These are phyloP conservation scores for Aspergillus sojae DNA, from an alignment of 2,329 filamentous ascomycete genomes.

Conservation along the genomic window DNA sequence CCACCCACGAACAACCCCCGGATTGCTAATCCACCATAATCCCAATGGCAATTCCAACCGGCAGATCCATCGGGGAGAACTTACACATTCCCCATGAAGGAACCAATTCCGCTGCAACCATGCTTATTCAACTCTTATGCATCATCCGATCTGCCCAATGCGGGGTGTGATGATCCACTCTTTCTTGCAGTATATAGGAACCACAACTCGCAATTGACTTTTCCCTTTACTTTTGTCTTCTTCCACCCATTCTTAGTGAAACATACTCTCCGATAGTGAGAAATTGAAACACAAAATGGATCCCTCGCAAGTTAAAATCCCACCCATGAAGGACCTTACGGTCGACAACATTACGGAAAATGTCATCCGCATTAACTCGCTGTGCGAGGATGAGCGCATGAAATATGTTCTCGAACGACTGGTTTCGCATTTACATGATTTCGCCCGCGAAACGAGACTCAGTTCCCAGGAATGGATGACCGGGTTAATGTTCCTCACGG, in stretches of 20 bases:
- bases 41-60: background rate
- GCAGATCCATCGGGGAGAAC: background rate
- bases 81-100: background rate
- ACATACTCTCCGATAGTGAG: background rate
- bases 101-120: background rate
- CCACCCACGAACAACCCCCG: background rate
- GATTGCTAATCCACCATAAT: background rate
- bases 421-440: constrained; percentile 79
- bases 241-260: background rate
- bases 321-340: constrained; percentile 67
- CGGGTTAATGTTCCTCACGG: constrained; percentile 70
- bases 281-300: constrained; percentile 35
- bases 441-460: constrained; percentile 75
- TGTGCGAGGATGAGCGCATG: constrained; percentile 65
- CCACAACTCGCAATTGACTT: background rate
- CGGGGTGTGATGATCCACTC: constrained; percentile 2
- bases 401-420: constrained; percentile 74
- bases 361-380: constrained; percentile 73
- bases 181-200: background rate
- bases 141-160: constrained; percentile 3
- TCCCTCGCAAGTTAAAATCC: constrained; percentile 45
- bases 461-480: constrained; percentile 79
- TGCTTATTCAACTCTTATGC: constrained; percentile 11
- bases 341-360: constrained; percentile 82
- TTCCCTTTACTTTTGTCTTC: too few relatives aligned